Base-by-base conservation (phyloP, 2,329 filamentous ascomycete genomes). In the Colletotrichum gigasporum region DNA sequence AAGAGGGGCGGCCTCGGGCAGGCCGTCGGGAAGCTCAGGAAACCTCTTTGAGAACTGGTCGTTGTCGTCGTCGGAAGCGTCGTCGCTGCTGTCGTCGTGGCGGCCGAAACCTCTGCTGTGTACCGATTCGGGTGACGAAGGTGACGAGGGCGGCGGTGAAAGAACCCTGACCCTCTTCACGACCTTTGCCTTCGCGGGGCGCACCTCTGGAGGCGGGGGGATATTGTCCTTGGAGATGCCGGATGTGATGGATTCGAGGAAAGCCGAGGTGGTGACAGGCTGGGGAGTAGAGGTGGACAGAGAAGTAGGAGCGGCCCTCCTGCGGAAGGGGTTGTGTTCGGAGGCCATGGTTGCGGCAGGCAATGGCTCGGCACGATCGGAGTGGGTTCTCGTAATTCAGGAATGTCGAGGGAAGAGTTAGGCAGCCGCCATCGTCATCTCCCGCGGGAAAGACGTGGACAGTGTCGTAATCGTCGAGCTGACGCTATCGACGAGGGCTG, bases 141-240 rank as follows among this genome's bases (percentile, higher is more conserved):
- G 87, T 11, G 84, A 85, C n/a, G 84, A 83, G 3, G 87, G 87
- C 63, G 87, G 87, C 53, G 88, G 88, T 41, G 87, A 89, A 72
- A 89, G 83, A 8, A 90, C 85, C 71, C 89, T 87, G 65, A 92
- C 90, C 71, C 87, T 90, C 77, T 91, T 91, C 63, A 85, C 82
- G 37, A 87, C 80, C 79, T 85, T 91, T 39, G 75, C 73, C 68
- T 76, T 83, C 9, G 47, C 52, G 3, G 67, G 60, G 47, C 65
- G 63, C 12, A 20, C 45, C 5, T 66, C 67, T 55, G 58, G 61
- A 11, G 56, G 41, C n/a, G 60, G 67, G 50, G 73, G 72, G 10
- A 65, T 65, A 10, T 65, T 65, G 24, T 63, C 64, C 26, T 37
- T 63, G 20, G 71, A 73, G 26, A 67, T 34, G 44, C 73, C 64